phyloP scores from a whole-genome alignment of 179 eudicot genomes.

The Actinidia arguta region DNA sequence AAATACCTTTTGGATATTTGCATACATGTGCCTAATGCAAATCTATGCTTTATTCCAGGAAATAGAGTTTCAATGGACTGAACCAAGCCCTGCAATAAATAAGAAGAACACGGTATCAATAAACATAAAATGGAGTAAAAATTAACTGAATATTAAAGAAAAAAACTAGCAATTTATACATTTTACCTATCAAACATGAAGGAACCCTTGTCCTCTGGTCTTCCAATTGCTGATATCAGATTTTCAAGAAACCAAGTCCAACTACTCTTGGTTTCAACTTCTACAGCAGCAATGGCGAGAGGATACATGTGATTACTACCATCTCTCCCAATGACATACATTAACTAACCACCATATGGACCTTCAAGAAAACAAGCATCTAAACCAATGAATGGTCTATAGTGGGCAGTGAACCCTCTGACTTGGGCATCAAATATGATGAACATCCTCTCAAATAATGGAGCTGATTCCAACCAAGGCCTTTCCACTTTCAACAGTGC shows the following conservation, averaged over 20 bases:
- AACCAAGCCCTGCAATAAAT: no score
- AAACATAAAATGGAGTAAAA: no score
- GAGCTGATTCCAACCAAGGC: background rate
- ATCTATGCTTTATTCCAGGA: no score
- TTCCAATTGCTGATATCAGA: background rate
- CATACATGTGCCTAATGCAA: no score
- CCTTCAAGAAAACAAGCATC: background rate
- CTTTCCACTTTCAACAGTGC: background rate
- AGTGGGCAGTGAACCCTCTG: background rate
- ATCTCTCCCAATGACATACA: slow-evolving; percentile 21
- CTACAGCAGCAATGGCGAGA: background rate
- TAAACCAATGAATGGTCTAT: background rate
- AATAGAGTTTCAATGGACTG: no score
- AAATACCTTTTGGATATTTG: no score
- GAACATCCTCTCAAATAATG: background rate
- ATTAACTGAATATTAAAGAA: no score
- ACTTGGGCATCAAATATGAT: background rate
- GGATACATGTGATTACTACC: slow-evolving; percentile 31
- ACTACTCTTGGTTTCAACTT: background rate
- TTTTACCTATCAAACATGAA: background rate
- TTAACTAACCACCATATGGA: background rate
- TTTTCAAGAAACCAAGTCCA: background rate
- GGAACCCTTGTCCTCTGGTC: background rate
- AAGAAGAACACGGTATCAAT: no score
- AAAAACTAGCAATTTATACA: background rate